These are phyloP conservation scores for Coniophora puteana DNA, from an alignment of 1,284 basidiomycete genomes.

Conservation along the genomic window DNA sequence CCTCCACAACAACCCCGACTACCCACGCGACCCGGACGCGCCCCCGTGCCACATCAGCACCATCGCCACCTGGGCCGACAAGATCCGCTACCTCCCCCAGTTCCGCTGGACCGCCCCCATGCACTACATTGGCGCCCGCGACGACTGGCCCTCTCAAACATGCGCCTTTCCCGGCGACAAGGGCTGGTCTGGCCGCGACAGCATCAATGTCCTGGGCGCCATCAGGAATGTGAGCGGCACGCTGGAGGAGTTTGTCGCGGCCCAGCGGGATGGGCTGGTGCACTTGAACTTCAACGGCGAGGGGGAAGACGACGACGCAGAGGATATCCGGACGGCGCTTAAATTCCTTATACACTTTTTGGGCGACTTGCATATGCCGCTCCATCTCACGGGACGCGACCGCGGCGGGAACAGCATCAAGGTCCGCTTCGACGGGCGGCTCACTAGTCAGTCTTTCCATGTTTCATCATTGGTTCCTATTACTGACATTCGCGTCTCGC, in stretches of 20 bases:
- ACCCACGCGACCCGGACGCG: constrained; percentile 30
- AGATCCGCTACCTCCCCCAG: constrained; percentile 47
- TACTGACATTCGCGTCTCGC: too few relatives aligned
- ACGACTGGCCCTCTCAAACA: constrained; percentile 72
- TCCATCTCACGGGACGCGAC: constrained; percentile 84
- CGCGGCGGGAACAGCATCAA: constrained; percentile 80
- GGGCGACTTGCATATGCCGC: constrained; percentile 89
- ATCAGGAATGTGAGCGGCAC: constrained; percentile 71
- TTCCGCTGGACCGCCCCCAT: constrained; percentile 66
- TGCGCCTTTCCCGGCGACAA: constrained; percentile 76
- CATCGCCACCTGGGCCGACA: constrained; percentile 87
- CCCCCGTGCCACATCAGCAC: constrained; percentile 72
- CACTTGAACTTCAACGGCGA: constrained; percentile 18
- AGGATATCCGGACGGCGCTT: constrained; percentile 48
- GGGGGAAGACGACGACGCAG: constrained; percentile 14
- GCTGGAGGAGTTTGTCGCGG: constrained; percentile 42
- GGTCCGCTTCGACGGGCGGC: constrained; percentile 66
- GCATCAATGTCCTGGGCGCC: constrained; percentile 71
- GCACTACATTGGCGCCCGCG: constrained; percentile 73
- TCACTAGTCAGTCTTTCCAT: constrained; percentile 49
- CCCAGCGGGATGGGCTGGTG: constrained; percentile 13
- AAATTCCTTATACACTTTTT: constrained; percentile 90
- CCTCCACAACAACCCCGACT: constrained; percentile 31
- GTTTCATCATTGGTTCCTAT: not conserved
- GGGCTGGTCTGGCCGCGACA: constrained; percentile 72